Evolutionary conservation across 768 basidiomycete genomes (phyloP).

Genomic region (Agaricus sinodeliciosus): DNA sequence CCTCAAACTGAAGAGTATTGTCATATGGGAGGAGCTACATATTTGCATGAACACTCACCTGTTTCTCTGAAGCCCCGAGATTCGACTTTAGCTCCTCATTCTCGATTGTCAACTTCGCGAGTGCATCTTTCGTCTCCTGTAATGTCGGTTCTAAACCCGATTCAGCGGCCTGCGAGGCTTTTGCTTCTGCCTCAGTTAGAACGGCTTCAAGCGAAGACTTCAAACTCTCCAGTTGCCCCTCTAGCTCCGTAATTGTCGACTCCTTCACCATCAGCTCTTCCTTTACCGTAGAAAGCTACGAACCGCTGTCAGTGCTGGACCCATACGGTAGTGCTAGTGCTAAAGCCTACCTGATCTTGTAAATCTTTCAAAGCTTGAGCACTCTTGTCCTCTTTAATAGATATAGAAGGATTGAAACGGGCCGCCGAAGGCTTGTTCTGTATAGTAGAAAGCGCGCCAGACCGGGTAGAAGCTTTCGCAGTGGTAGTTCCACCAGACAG

Average conservation of each 20-base stretch:
- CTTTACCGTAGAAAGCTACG: constrained; percentile 54
- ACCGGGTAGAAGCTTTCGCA: background rate
- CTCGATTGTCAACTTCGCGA: constrained; percentile 30
- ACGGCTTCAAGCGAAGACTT: constrained; percentile 42
- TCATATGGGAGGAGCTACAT: background rate
- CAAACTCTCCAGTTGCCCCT: constrained; percentile 43
- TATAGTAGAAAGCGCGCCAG: constrained; percentile 1
- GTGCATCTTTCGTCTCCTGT: constrained; percentile 29
- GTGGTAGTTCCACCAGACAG: constrained; percentile 29
- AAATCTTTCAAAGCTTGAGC: constrained; percentile 44
- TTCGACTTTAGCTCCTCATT: constrained; percentile 25
- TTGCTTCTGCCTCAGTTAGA: constrained; percentile 41
- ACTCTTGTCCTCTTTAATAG: constrained; percentile 58
- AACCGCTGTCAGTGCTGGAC: constrained; percentile 1
- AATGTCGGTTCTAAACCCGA: constrained; percentile 42
- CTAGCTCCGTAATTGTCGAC: constrained; percentile 42
- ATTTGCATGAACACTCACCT: constrained; percentile 34
- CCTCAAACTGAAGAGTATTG: constrained; percentile 38
- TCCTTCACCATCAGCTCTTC: constrained; percentile 49
- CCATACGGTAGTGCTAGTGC: background rate
- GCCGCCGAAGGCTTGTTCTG: background rate
- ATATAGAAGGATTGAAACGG: constrained; percentile 49
- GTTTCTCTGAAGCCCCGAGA: constrained; percentile 37
- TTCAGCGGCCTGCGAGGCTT: constrained; percentile 34
- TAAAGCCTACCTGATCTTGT: constrained; percentile 47